phyloP scores from a whole-genome alignment of 148 eudicot genomes.

The Bassia scoparia region DNA sequence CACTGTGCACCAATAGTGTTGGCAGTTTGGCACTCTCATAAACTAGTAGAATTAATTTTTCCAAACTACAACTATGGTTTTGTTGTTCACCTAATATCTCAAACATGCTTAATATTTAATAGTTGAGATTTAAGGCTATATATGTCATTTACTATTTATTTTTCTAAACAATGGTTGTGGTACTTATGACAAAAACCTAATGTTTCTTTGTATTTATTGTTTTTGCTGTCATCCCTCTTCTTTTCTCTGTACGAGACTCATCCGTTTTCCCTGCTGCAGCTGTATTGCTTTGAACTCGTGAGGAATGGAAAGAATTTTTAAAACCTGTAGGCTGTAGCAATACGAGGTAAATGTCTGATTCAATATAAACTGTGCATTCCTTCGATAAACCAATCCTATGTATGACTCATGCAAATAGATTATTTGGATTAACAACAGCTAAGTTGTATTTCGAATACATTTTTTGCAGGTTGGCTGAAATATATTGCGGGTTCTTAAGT shows the following conservation, averaged over 20 bases:
- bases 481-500: too few relatives aligned
- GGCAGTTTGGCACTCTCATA: not conserved
- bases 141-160: too few relatives aligned
- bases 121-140: too few relatives aligned
- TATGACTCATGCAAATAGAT: not conserved
- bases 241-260: not conserved
- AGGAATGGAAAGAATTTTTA: not conserved
- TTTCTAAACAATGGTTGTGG: not conserved
- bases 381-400: constrained; percentile 9
- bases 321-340: not conserved
- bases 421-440: not conserved
- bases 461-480: not conserved
- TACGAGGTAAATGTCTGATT: not conserved
- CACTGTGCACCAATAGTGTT: not conserved
- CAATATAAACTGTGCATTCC: not conserved
- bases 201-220: not conserved
- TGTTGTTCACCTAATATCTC: not conserved
- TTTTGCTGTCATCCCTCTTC: not conserved
- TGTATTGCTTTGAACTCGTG: not conserved
- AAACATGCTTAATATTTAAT: not conserved
- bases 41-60: not conserved
- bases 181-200: too few relatives aligned
- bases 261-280: constrained; percentile 9
- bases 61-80: not conserved
- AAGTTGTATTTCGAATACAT: not conserved